Base-by-base conservation (phyloP, 441 rosid genomes). In the Mallotus japonicus region DNA sequence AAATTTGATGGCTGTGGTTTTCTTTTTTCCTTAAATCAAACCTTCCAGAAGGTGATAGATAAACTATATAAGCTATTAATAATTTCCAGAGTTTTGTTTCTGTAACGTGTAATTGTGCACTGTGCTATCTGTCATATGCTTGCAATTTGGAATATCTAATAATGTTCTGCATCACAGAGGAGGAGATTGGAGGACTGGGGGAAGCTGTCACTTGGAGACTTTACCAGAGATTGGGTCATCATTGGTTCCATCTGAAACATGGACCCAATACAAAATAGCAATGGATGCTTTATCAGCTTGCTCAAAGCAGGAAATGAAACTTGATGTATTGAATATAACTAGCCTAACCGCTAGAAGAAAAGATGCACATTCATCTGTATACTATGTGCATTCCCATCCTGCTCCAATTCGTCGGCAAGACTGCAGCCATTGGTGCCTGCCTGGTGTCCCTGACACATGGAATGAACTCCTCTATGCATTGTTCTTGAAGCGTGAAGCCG, bases 401-500 rank as follows among this genome's bases (percentile, higher is more conserved):
- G 92, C 89, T 1, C 85, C 96, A 0, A 13, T 92, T 17, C 88
- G 80, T 69, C 77, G 94, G 73, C 96, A 95, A 80, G 99, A 95
- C 83, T 95, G 99, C 82, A 95, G 99, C 84, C 99, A 95, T 75
- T 95, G 99, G 99, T 95, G 96, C 84, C 83, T 95, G 59, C 99
- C 97, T 2, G 97, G 99, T 15, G 94, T 92, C 58, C 99, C 99
- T 0, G 97, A 95, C 74, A 74, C 92, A 17, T 95, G 97, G 99
- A 92, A 95, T 22, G 97, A 95, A 85, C 84, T 95, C 47, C 87
- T 95, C 34, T 89, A 84, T 40, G 96, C 96, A 0, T 20, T 84
- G 65, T 79, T 90, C 74, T 81, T 94, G 8, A 90, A 88, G 81
- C 88, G 28, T 4, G 87, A 81, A 66, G 73, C 77, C 0, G 40